Evolutionary conservation across 148 eudicot genomes (phyloP), one percentile per base, ranked within the genome.

Genomic region (Agrostemma githago): DNA sequence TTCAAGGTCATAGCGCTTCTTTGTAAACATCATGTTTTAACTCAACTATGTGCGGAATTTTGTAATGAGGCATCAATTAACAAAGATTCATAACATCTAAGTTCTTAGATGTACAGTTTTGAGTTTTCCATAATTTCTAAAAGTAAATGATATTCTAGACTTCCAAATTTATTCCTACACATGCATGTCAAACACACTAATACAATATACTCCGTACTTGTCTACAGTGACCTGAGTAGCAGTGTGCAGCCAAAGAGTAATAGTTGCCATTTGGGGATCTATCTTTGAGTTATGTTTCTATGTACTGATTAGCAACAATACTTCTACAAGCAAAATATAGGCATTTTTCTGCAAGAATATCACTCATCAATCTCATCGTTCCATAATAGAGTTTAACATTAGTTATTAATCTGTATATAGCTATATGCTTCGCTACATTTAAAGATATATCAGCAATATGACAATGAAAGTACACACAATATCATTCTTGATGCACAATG

Each of bases 401-500:
- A 51, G 15, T 34, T 20, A 41, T 4, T 26, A 66, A 17, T 8
- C 15, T 34, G 17, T 58, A 58, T 11, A 26, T 26, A 26, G 34
- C 34, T 26, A 26, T 26, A 58, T 9, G 37, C 39, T 39, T 6
- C 43, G 21, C 20, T 38, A 53, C 38, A 37, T 37, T 39, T 53
- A 3, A 54, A 11, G 62, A 37, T 2, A 62, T 59, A 51, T 6
- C 38, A 3, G 1, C 15, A 46, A 19, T 44, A 20, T 3, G 57
- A 68, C 15, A 46, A 56, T 65, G 48, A 53, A 15, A 5, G 41
- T 26, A 71, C 51, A 56, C 37, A 53, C 46, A 62, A 19, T 80
- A 78, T 85, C 78, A 17, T 67, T 77, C 15, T 62, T 20, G 76
- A 73, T 17, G 73, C 69, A 68, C 76, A 14, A 74, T 76, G 79